Conservation (phyloP, 2,329 filamentous ascomycete species). For the Amesomyces nigricolor region DNA sequence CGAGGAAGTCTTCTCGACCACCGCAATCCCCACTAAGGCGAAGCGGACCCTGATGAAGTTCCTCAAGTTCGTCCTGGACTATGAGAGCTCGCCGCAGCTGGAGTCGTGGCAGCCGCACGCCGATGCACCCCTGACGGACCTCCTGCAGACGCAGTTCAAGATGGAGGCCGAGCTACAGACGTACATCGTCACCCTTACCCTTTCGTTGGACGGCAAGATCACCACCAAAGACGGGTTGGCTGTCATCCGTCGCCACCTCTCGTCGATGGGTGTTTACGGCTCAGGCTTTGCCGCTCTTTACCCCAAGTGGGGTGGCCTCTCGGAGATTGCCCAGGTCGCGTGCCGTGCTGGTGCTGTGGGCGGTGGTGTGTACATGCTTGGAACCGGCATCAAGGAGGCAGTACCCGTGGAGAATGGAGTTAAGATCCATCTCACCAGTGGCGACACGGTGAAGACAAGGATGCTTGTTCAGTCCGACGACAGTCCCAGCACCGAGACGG, state of each 20-base stretch:
- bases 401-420: constrained; percentile 19
- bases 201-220: constrained; percentile 61
- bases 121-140: constrained; percentile 49
- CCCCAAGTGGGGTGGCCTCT: constrained; percentile 86
- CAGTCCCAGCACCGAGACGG: constrained; percentile 24
- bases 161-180: constrained; percentile 63
- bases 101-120: constrained; percentile 56
- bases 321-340: constrained; percentile 84
- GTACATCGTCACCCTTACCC: constrained; percentile 59
- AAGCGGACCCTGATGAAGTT: constrained; percentile 92
- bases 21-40: constrained; percentile 66
- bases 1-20: constrained; percentile 84
- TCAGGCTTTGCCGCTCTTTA: constrained; percentile 84
- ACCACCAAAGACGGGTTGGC: constrained; percentile 62
- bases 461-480: constrained; percentile 45
- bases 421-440: constrained; percentile 46
- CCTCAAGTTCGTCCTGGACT: constrained; percentile 76
- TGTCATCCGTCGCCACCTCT: constrained; percentile 71
- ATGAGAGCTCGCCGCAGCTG: constrained; percentile 49
- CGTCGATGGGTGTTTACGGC: constrained; percentile 82
- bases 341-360: constrained; percentile 89
- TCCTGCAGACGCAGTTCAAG: constrained; percentile 58
- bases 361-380: constrained; percentile 83
- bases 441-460: constrained; percentile 50
- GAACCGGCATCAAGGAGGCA: constrained; percentile 53